These are phyloP conservation scores for Candida maris DNA, from an alignment of 805 yeast genomes.

Conservation along the genomic window DNA sequence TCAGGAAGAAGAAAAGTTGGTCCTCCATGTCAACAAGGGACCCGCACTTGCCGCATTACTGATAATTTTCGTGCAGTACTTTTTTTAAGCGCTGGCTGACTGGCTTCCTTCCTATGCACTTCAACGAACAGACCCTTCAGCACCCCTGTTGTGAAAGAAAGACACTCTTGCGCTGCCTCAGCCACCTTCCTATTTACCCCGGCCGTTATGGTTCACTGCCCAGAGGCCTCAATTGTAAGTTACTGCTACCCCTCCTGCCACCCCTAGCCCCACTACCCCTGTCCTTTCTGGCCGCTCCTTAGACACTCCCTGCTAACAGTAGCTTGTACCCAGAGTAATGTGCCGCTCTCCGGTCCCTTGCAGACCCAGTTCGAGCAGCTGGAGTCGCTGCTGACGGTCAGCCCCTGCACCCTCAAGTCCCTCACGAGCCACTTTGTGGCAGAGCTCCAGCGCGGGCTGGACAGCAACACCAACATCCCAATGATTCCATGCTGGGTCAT, in stretches of 20 bases:
- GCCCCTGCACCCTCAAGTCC: slow-evolving; percentile 54
- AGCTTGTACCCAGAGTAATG: slow-evolving; percentile 6
- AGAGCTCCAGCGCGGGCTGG: slow-evolving; percentile 80
- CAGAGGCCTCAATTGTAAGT: slow-evolving; percentile 11
- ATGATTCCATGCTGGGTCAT: slow-evolving; percentile 98
- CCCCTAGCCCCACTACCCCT: too few relatives aligned
- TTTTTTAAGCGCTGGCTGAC: too few relatives aligned
- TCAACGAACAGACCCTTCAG: too few relatives aligned
- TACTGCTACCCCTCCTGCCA: too few relatives aligned
- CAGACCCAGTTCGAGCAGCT: slow-evolving; percentile 39
- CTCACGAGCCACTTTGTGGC: slow-evolving; percentile 72
- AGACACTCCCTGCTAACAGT: too few relatives aligned
- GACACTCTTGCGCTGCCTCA: background rate
- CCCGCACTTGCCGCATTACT: too few relatives aligned
- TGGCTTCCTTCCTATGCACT: too few relatives aligned
- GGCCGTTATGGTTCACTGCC: slow-evolving; percentile 13
- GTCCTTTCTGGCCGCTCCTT: too few relatives aligned
- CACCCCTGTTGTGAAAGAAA: background rate
- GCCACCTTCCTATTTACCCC: too few relatives aligned
- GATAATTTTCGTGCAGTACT: too few relatives aligned
- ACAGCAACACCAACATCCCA: slow-evolving; percentile 77
- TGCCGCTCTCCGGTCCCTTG: slow-evolving; percentile 8
- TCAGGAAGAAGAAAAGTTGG: too few relatives aligned
- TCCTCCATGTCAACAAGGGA: too few relatives aligned
- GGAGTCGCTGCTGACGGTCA: slow-evolving; percentile 60